Evolutionary conservation across 371 early-diverging fungal genomes (phyloP).

Genomic region (Amoeboaphelidium protococcarum): DNA sequence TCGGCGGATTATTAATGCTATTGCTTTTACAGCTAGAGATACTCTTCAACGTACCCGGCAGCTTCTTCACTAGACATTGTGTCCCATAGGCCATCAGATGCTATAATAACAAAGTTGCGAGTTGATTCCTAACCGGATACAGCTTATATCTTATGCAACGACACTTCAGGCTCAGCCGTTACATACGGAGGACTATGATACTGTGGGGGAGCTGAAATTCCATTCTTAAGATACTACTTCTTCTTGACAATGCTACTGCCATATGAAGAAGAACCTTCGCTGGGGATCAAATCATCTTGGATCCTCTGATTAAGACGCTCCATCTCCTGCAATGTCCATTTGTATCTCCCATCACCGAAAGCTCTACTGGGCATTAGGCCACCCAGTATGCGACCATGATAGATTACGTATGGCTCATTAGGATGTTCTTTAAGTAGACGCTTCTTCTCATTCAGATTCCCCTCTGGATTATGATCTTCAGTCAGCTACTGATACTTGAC

Average conservation of each 20-base stretch:
- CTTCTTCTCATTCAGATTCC: constrained; percentile 29
- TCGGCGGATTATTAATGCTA: too few species aligned
- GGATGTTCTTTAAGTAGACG: constrained; percentile 46
- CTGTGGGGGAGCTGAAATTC: constrained; percentile 7
- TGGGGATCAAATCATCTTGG: too few species aligned
- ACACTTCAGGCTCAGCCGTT: constrained; percentile 58
- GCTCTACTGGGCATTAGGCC: constrained; percentile 43
- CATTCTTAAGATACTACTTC: too few species aligned
- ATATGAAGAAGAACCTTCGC: too few species aligned
- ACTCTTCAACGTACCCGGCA: constrained; percentile 24
- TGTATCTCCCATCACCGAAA: constrained; percentile 21
- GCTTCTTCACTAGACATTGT: constrained; percentile 41
- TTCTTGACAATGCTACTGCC: too few species aligned
- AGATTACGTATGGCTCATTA: constrained; percentile 25
- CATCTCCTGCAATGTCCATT: neutral
- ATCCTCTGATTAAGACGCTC: neutral
- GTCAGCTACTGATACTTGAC: constrained; percentile 33
- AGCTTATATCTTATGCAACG: constrained; percentile 9
- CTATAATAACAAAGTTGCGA: constrained; percentile 60
- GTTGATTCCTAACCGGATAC: constrained; percentile 24
- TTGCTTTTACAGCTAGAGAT: neutral
- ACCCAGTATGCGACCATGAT: constrained; percentile 38
- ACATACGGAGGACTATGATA: constrained; percentile 75
- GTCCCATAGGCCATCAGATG: constrained; percentile 85
- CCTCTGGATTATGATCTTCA: constrained; percentile 34